Evolutionary conservation across 2,329 filamentous ascomycete genomes (phyloP), one percentile per base, ranked within the genome.

Genomic region (Phialophora expanda): DNA sequence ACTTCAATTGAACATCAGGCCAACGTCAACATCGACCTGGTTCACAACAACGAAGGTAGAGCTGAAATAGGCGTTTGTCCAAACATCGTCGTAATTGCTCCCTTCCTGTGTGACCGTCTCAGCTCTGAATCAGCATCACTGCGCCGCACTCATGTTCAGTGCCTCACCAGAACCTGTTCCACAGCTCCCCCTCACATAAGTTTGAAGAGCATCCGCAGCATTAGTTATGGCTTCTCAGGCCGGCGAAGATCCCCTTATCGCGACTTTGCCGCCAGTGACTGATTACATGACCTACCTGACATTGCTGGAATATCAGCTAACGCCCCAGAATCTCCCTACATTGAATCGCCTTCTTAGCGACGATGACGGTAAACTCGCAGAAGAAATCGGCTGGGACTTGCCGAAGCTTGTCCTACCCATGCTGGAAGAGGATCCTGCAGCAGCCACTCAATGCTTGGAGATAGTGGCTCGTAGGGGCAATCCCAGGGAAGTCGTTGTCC

Each of bases 271-370:
- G 8, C 87, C 87, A 3, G 82, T 80, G 12, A 87, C 86, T 3
- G 87, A 89, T 75, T 86, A 88, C 72, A 76, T 89, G 64, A 89
- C 86, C n/a, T 89, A 89, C 73, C 80, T 89, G 56, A 89, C 87
- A 14, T 79, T 89, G 51, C 76, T 89, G 60, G 87, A 89, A 72
- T 87, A 88, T 76, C 87, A 89, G 72, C 78, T 89, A 56, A 87
- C 82, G 7, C 79, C 81, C 41, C 82, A 85, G 62, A 86, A 83
- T 61, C 77, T 89, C 22, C 85, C 86, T 0, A 79, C 82, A 2
- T 78, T 89, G 26, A 86, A 87, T 71, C 77, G 81, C 41, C 79
- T 89, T 22, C 78, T 89, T 14, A 85, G 88, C 73, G 86, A 89
- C 80, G 81, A 84, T 66, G 86, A 89, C 80, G 81, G 84, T 65